Base-by-base conservation (phyloP, 805 yeast genomes). In the Jamesozyma piceae region DNA sequence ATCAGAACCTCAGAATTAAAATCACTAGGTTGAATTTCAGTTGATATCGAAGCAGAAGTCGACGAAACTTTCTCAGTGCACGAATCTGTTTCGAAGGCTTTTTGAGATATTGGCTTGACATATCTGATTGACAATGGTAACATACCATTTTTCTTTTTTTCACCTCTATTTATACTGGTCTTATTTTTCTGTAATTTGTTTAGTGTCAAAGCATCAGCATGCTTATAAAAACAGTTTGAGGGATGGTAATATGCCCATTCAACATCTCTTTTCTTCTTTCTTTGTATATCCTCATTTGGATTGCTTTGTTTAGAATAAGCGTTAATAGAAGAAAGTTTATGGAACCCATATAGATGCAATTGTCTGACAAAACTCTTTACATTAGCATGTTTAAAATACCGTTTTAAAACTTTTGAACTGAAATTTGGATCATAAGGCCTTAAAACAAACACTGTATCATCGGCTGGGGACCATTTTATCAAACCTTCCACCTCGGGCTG, bases 311-410 rank as follows among this genome's bases (percentile, higher is more conserved):
- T 28, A 13, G 31, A 5, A 31, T 11, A 15, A n/a, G 31, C n/a
- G 14, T 36, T 39, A 21, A 8, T 41, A 1, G 43, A 28, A 2
- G 52, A 38, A 66, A 74, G 80, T 65, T 89, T 88, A 63, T 89
- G 96, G 66, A 89, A 88, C 1, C 96, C 96, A 61, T 88, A 88
- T 96, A 89, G 89, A 67, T 90, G 95, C 37, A 89, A 68, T 63
- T 90, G 97, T 37, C 97, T 76, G 28, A 90, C 95, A 67, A 90
- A 90, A 46, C 90, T 79, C 19, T 95, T 87, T 24, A 89, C 87
- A 58, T 90, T 90, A 3, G 95, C 94, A 65, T 89, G 97, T 60
- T 90, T 90, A 70, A 90, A 89, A 60, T 84, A 88, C 38, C 71
- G 69, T 14, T 82, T 77, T 39, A 82, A 58, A 21, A 60, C 61